phyloP scores from a whole-genome alignment of 169 alveolate species.

The Plasmodium knowlesi region DNA sequence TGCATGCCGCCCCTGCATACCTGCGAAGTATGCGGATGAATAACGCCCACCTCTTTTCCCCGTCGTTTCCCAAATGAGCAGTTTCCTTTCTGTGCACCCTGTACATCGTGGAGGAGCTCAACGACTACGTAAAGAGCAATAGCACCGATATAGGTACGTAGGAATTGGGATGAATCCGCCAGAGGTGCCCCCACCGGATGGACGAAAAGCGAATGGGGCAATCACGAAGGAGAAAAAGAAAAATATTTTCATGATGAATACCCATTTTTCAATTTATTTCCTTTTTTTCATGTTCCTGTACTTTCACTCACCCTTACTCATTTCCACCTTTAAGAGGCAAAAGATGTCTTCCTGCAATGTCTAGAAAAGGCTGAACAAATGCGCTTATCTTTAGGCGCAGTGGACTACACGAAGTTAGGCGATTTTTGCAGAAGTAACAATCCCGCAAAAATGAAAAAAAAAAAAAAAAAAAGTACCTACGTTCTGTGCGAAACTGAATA shows the following conservation, averaged over 20 bases:
- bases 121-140: conserved; percentile 29
- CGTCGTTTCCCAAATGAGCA: conserved; percentile 8
- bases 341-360: conserved; percentile 39
- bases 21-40: neutral
- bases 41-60: neutral
- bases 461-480: neutral
- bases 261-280: neutral
- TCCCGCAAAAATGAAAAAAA: neutral
- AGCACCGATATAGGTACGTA: conserved; percentile 53
- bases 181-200: neutral
- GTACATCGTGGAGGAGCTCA: conserved; percentile 62
- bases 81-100: conserved; percentile 70
- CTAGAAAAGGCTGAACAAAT: conserved; percentile 43
- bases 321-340: conserved; percentile 32
- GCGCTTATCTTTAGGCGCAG: conserved; percentile 25
- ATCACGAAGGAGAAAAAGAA: neutral
- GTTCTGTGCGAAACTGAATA: neutral
- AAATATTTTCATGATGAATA: neutral
- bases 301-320: neutral
- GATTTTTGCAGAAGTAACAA: conserved; percentile 63
- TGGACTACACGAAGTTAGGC: conserved; percentile 43
- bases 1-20: neutral
- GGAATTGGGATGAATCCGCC: neutral
- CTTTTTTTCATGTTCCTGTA: neutral
- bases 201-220: neutral